Conservation (phyloP, 306 rosid species). For the Dicorynia guianensis region DNA sequence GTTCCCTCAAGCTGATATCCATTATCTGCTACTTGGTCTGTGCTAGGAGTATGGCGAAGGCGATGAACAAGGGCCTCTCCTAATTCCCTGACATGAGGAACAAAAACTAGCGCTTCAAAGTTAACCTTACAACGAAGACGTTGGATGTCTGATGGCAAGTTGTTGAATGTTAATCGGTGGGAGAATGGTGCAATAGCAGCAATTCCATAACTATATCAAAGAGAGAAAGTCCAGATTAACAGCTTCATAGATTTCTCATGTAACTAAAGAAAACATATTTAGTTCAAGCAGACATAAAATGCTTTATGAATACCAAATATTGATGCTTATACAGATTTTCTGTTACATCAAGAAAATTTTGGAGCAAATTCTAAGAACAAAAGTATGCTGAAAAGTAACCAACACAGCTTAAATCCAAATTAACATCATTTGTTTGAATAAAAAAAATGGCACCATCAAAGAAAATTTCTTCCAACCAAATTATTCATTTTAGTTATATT, state of each 20-base stretch:
- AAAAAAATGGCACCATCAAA: neutral
- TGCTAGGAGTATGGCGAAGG: constrained; percentile 57
- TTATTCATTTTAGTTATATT: neutral
- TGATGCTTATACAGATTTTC: constrained; percentile 16
- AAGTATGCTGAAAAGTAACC: neutral
- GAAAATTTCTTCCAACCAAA: neutral
- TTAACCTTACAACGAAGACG: constrained; percentile 92
- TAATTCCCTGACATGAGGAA: constrained; percentile 75
- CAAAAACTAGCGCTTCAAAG: constrained; percentile 90
- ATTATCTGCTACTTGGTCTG: constrained; percentile 42
- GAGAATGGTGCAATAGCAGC: constrained; percentile 97
- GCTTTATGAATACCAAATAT: constrained; percentile 1
- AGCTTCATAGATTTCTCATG: constrained; percentile 37
- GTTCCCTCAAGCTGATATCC: constrained; percentile 52
- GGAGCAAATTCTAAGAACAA: constrained; percentile 22
- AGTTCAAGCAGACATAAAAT: constrained; percentile 29
- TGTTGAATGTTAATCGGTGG: constrained; percentile 94
- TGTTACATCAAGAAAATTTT: neutral
- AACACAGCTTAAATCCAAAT: neutral
- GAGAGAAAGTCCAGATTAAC: constrained; percentile 46
- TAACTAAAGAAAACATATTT: constrained; percentile 30
- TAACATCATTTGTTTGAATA: neutral
- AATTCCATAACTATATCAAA: constrained; percentile 80
- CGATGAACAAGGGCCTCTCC: constrained; percentile 75
- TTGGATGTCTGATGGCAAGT: constrained; percentile 84